Percentiles rank a stretch among this genome's conserved stretches.
These are phyloP conservation scores for Penicillium nordicum DNA, from an alignment of 2,329 filamentous ascomycete species.

Conservation along the genomic window DNA sequence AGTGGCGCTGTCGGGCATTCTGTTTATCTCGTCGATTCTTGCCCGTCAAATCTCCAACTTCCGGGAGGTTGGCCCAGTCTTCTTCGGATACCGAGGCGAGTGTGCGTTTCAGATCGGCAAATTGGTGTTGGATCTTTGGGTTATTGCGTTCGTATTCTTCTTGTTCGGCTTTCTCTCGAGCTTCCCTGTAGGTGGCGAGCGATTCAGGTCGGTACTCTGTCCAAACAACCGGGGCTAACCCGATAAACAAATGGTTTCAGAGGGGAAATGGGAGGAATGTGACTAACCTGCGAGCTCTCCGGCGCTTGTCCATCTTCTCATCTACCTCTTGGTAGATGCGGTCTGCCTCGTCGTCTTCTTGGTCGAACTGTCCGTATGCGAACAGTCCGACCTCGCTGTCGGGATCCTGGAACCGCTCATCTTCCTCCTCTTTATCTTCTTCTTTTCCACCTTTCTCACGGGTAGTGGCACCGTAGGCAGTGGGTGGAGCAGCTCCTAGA, in stretches of 20 bases:
- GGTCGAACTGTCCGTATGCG: slow-evolving; percentile 90
- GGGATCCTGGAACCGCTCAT: slow-evolving; percentile 86
- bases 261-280: slow-evolving; percentile 22
- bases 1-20: slow-evolving; percentile 79
- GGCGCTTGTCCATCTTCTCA: slow-evolving; percentile 89
- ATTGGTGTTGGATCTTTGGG: slow-evolving; percentile 96
- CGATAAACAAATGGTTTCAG: slow-evolving; percentile 63
- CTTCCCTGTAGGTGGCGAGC: slow-evolving; percentile 72
- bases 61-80: slow-evolving; percentile 92
- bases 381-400: slow-evolving; percentile 97
- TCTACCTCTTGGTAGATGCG: slow-evolving; percentile 93
- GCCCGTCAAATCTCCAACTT: slow-evolving; percentile 93
- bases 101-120: slow-evolving; percentile 90
- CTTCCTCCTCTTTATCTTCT: slow-evolving; percentile 67
- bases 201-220: slow-evolving; percentile 72
- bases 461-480: slow-evolving; percentile 65
- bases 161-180: slow-evolving; percentile 82
- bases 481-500: slow-evolving; percentile 68
- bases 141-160: slow-evolving; percentile 97
- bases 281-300: slow-evolving; percentile 82
- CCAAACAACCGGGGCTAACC: slow-evolving; percentile 57
- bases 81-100: slow-evolving; percentile 87
- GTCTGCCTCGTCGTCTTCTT: slow-evolving; percentile 97
- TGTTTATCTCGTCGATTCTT: slow-evolving; percentile 85
- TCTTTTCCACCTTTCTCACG: slow-evolving; percentile 63